phyloP scores from a whole-genome alignment of 2,329 filamentous ascomycete species.

The Penicillium janthinellum region DNA sequence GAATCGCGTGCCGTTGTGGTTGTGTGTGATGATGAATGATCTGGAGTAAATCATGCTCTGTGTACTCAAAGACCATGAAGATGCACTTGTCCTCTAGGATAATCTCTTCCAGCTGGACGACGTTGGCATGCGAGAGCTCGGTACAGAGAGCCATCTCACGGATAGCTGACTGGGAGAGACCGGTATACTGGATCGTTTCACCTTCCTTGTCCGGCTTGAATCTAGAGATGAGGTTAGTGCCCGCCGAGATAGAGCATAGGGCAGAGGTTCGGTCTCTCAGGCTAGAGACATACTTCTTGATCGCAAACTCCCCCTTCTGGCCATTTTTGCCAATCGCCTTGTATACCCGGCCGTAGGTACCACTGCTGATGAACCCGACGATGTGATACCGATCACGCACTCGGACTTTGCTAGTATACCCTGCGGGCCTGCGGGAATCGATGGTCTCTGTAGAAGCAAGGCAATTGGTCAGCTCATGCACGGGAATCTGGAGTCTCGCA shows the following conservation, averaged over 20 bases:
- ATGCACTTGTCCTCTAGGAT: conserved; percentile 99
- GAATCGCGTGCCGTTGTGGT: conserved; percentile 83
- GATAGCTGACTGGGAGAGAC: conserved; percentile 94
- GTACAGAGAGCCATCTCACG: conserved; percentile 97
- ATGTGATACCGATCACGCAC: conserved; percentile 94
- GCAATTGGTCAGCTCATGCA: conserved; percentile 28
- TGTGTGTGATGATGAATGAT: conserved; percentile 98
- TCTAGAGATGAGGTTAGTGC: conserved; percentile 47
- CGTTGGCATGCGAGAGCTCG: conserved; percentile 83
- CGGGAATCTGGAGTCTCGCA: conserved; percentile 4
- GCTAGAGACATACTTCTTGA: conserved; percentile 76
- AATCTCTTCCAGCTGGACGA: conserved; percentile 90
- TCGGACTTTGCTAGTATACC: conserved; percentile 72
- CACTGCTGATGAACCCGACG: conserved; percentile 96
- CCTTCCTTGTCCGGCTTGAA: conserved; percentile 99
- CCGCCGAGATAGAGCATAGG: not conserved
- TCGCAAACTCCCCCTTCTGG: conserved; percentile 82
- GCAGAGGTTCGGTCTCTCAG: not conserved
- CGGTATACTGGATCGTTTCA: conserved; percentile 90
- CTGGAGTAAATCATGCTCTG: conserved; percentile 93
- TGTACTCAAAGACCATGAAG: conserved; percentile 99
- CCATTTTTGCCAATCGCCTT: conserved; percentile 81
- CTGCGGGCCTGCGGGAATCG: conserved; percentile 46
- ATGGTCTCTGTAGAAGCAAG: conserved; percentile 33
- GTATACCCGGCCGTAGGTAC: conserved; percentile 97